Percentiles rank a stretch among this genome's conserved stretches.
These are phyloP conservation scores for Aspergillus proliferans DNA, from an alignment of 2,329 filamentous ascomycete genomes.

Conservation along the genomic window DNA sequence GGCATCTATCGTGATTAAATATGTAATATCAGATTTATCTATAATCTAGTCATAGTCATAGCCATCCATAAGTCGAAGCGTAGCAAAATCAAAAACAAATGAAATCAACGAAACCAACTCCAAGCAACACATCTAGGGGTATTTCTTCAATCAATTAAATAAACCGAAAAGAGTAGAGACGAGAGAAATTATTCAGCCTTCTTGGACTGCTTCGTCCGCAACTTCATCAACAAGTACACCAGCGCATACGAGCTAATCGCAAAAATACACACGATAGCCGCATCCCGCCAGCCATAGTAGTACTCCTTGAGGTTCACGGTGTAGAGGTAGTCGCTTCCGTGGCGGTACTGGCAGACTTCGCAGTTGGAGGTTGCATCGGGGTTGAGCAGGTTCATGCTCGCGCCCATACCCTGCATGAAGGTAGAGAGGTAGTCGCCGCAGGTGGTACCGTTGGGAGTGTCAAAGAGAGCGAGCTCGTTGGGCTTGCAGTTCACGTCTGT, in stretches of 20 bases:
- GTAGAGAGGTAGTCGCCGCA: slow-evolving; percentile 53
- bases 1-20: too few species aligned
- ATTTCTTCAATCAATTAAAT: not conserved
- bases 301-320: slow-evolving; percentile 43
- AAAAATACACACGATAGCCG: slow-evolving; percentile 7
- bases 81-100: too few species aligned
- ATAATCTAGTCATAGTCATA: too few species aligned
- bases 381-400: slow-evolving; percentile 51
- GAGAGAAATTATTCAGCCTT: not conserved
- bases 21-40: too few species aligned
- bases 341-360: slow-evolving; percentile 55
- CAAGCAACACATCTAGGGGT: too few species aligned
- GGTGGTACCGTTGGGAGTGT: slow-evolving; percentile 39
- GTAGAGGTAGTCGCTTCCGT: slow-evolving; percentile 54
- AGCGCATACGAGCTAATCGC: slow-evolving; percentile 9
- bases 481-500: slow-evolving; percentile 18
- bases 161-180: not conserved
- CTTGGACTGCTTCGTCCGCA: slow-evolving; percentile 1
- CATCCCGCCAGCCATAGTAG: slow-evolving; percentile 9
- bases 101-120: too few species aligned
- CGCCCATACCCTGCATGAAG: slow-evolving; percentile 46
- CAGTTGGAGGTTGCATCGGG: slow-evolving; percentile 52
- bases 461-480: slow-evolving; percentile 20
- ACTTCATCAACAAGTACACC: slow-evolving; percentile 4
- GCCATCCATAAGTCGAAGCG: too few species aligned